A percentile compares a stretch with the other conserved stretches of the same genome.
These are phyloP conservation scores for Hypoxylon sp. DNA, from an alignment of 2,329 filamentous ascomycete genomes.

Conservation along the genomic window DNA sequence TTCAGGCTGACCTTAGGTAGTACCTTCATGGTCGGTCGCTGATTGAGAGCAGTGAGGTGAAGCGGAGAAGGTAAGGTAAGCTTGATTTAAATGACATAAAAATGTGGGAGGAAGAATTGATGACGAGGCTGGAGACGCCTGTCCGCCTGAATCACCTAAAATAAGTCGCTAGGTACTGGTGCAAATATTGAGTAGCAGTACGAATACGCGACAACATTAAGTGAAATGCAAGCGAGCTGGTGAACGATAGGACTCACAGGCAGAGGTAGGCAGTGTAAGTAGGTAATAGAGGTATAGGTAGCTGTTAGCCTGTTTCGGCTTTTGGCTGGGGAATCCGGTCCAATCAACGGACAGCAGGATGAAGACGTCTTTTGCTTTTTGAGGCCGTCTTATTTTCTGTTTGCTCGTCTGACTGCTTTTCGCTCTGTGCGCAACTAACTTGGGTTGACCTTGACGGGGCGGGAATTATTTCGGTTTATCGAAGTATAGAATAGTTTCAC, in stretches of 20 bases:
- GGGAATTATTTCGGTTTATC: constrained; percentile 21
- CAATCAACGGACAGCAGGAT: constrained; percentile 28
- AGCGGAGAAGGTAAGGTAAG: constrained; percentile 9
- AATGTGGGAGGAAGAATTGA: constrained; percentile 15
- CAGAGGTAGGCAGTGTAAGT: constrained; percentile 15
- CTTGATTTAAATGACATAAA: constrained; percentile 6
- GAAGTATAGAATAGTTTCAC: constrained; percentile 32
- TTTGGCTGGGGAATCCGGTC: constrained; percentile 42
- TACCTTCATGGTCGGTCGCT: constrained; percentile 39
- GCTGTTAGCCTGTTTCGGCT: constrained; percentile 44
- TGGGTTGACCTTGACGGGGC: constrained; percentile 27
- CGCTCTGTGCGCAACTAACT: constrained; percentile 11
- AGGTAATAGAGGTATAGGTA: neutral
- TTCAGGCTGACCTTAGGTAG: constrained; percentile 46
- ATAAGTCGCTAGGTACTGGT: constrained; percentile 8
- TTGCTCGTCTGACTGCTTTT: constrained; percentile 33
- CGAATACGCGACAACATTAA: constrained; percentile 26
- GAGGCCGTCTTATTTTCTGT: constrained; percentile 31
- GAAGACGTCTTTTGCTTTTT: constrained; percentile 31
- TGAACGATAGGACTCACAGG: constrained; percentile 23
- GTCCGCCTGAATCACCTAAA: constrained; percentile 12
- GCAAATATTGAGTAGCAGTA: constrained; percentile 6
- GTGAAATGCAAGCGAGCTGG: constrained; percentile 30
- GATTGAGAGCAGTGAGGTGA: constrained; percentile 12
- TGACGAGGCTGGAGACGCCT: constrained; percentile 27